Base-by-base conservation (phyloP, 371 early-diverging fungal species). In the Apophysomyces elegans region DNA sequence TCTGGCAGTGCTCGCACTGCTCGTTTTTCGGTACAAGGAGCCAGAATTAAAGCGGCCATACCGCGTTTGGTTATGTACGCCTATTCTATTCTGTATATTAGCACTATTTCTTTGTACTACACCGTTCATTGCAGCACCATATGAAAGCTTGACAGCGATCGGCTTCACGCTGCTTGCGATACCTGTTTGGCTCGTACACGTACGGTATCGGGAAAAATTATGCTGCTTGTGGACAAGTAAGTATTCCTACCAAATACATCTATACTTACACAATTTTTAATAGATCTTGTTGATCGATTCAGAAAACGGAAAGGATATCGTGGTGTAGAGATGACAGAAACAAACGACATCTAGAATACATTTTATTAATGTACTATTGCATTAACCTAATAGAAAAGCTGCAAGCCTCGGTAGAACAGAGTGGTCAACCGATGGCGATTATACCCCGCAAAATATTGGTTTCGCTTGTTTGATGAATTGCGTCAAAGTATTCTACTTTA, bases 41-140 rank as follows among this genome's bases (percentile, higher is more conserved):
- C 88, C 89, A 2, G 83, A 83, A 37, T 67, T 89, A 37, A 85
- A 86, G 59, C 71, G 89, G 12, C 89, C 89, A 5, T 89, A 86
- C 67, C 72, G 75, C 36, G 86, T 86, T 4, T 87, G 86, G 88
- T 63, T 85, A 36, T 76, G 81, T 37, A 86, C 87, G 7, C 89
- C 89, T 1, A 67, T 87, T 18, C 59, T 87, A 26, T 89, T 89
- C 56, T 83, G 87, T 44, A 66, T 80, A 35, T 67, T 89, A 12
- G 87, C 88, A 12, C 56, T 89, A 37, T 89, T 89, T 59, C 67
- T 89, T 35, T 81, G 86, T 62, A 70, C 84, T 3, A 87, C 84
- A 69, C 89, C 89, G 6, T 87, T 89, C 72, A 74, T 85, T 5
- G 80, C 77, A 37, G 87, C 87, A 38, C 89, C 89, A 7, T 70